phyloP scores from a whole-genome alignment of 176 grass and related monocot genomes.

The Hyparrhenia diplandra region DNA sequence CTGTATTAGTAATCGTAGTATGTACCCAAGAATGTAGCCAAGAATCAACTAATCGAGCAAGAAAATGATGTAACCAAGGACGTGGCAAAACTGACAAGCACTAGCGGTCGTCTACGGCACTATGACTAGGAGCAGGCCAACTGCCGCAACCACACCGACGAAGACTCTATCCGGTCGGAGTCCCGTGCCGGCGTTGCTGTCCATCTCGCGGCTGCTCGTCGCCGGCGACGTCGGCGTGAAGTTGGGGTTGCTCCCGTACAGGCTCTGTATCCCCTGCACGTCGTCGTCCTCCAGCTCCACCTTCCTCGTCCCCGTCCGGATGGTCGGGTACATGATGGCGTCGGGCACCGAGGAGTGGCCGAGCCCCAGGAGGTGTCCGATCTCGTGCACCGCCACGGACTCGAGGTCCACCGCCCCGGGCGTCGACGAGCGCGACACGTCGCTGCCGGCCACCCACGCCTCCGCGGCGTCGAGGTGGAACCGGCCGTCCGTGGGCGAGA shows the following conservation, averaged over 20 bases:
- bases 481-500: conserved; percentile 87
- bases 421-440: conserved; percentile 22
- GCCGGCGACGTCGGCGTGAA: conserved; percentile 50
- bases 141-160: conserved; percentile 28
- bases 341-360: conserved; percentile 69
- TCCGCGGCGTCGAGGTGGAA: conserved; percentile 90
- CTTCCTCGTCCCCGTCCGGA: conserved; percentile 62
- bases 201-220: conserved; percentile 62
- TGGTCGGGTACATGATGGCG: conserved; percentile 91
- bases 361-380: conserved; percentile 85
- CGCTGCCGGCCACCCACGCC: conserved; percentile 57
- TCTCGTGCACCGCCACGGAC: conserved; percentile 98
- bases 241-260: conserved; percentile 81
- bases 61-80: not conserved
- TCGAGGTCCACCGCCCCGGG: conserved; percentile 66
- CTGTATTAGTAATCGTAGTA: not conserved
- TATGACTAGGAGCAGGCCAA: conserved; percentile 36
- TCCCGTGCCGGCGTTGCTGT: conserved; percentile 23
- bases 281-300: conserved; percentile 70
- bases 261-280: conserved; percentile 72
- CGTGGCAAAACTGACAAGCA: not conserved
- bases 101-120: not conserved
- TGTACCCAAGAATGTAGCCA: conserved; percentile 38
- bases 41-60: conserved; percentile 22
- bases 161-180: not conserved